These are phyloP conservation scores for Heritiera littoralis DNA, from an alignment of 345 rosid genomes.

Conservation along the genomic window DNA sequence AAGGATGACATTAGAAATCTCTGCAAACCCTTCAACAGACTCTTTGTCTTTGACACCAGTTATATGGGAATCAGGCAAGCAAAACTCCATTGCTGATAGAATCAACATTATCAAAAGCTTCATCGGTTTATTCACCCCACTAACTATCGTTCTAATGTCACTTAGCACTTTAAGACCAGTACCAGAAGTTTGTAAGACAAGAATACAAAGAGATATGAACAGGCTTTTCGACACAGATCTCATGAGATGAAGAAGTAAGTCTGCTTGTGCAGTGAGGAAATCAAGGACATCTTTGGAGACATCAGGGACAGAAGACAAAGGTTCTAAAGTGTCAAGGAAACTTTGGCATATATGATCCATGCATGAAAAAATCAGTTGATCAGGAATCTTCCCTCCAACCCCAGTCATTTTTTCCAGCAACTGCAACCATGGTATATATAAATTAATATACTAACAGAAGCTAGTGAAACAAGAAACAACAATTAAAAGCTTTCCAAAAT, in stretches of 20 bases:
- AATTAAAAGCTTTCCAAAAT: slow-evolving; percentile 15
- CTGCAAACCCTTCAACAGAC: slow-evolving; percentile 50
- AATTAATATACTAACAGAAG: slow-evolving; percentile 15
- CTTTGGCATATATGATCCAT: slow-evolving; percentile 49
- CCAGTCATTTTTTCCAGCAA: slow-evolving; percentile 39
- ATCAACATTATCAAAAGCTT: slow-evolving; percentile 65
- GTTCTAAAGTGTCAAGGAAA: slow-evolving; percentile 43
- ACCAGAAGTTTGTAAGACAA: slow-evolving; percentile 58
- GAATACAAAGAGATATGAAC: slow-evolving; percentile 46
- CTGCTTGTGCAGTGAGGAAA: slow-evolving; percentile 66
- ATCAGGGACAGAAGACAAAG: slow-evolving; percentile 48
- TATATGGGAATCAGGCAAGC: slow-evolving; percentile 30
- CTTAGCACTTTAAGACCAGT: slow-evolving; percentile 62
- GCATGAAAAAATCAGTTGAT: slow-evolving; percentile 50
- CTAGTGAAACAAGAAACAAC: slow-evolving; percentile 13
- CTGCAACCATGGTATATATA: slow-evolving; percentile 39
- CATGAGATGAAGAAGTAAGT: slow-evolving; percentile 61
- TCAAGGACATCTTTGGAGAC: slow-evolving; percentile 54
- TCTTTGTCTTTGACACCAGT: slow-evolving; percentile 39
- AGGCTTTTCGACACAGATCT: slow-evolving; percentile 47
- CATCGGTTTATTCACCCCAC: slow-evolving; percentile 45
- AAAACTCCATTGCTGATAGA: slow-evolving; percentile 51
- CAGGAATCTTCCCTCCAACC: slow-evolving; percentile 46
- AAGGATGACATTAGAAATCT: slow-evolving; percentile 64
- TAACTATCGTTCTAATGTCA: slow-evolving; percentile 46